Evolutionary conservation across 805 yeast genomes (phyloP), one percentile per base, ranked within the genome.

Genomic region (Schizosaccharomyces octosporus): DNA sequence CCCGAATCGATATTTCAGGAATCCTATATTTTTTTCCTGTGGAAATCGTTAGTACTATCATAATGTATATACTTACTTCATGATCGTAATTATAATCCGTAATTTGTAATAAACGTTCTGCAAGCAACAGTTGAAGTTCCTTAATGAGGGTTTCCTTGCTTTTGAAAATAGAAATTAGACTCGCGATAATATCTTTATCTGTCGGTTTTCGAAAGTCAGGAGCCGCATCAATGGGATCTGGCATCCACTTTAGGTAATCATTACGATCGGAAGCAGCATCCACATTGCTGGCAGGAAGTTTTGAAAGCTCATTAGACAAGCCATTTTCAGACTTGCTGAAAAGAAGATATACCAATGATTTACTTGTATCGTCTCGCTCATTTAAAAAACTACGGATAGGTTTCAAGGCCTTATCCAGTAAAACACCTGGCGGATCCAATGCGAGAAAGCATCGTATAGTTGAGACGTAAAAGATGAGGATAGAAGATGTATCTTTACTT

Each of bases 161-260:
- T 59, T 85, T 90, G 70, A 81, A 84, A 0, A 87, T 79, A 1
- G 89, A 80, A 1, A 85, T 75, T 41, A 87, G 73, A 0, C 87
- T 79, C 64, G 82, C 87, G 27, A 87, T 81, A 4, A 82, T 78
- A 67, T 86, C 95, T 29, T 27, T 57, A 21, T 57, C 48, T 7
- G 42, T 21, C 2, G 39, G 39, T 57, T 79, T 77, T 21, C 62
- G 55, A 72, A 85, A 87, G 69, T 87, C 95, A 0, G 89, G 86
- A n/a, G 88, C 77, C 0, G 95, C 94, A 72, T 87, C 95, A 17
- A 85, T 77, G 0, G 95, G 95, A 66, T 86, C 95, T 0, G 95
- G 95, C 7, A 70, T 69, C 95, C 95, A 87, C 59, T 78, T 81
- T 11, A 73, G 65, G 59, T 74, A 67, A 48, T 76, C 80, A 51